Evolutionary conservation across 805 yeast species (phyloP).

Genomic region (Yamadazyma sp.): DNA sequence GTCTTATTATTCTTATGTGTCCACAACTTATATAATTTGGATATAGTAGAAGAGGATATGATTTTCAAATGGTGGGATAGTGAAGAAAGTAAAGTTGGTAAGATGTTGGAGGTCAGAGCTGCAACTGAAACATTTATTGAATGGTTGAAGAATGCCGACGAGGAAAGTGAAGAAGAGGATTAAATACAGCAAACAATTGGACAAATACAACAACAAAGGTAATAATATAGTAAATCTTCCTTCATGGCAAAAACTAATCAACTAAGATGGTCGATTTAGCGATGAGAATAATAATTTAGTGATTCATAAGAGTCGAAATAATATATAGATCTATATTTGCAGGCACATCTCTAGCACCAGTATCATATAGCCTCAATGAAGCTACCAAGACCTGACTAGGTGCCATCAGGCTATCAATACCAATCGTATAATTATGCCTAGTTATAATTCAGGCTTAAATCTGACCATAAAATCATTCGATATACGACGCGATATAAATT

Average conservation of each 20-base stretch:
- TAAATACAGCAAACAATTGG: neutral
- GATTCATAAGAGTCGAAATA: too few relatives aligned
- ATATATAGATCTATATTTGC: too few relatives aligned
- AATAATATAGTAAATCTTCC: too few relatives aligned
- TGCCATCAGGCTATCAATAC: too few relatives aligned
- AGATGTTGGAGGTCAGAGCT: slow-evolving; percentile 46
- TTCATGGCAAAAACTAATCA: too few relatives aligned
- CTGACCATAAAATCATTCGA: slow-evolving; percentile 3
- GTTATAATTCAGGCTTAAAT: too few relatives aligned
- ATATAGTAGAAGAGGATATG: slow-evolving; percentile 77
- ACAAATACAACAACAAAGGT: slow-evolving; percentile 9
- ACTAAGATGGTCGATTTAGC: too few relatives aligned
- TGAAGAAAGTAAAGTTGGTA: slow-evolving; percentile 29
- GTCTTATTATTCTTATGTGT: slow-evolving; percentile 51
- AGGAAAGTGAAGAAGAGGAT: slow-evolving; percentile 26
- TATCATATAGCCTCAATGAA: too few relatives aligned
- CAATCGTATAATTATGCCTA: too few relatives aligned
- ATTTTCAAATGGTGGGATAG: slow-evolving; percentile 81
- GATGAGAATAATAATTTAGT: too few relatives aligned
- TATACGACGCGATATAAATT: slow-evolving; percentile 6
- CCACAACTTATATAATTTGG: slow-evolving; percentile 72
- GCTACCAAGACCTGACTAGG: too few relatives aligned
- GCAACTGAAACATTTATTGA: slow-evolving; percentile 73
- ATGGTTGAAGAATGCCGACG: slow-evolving; percentile 84
- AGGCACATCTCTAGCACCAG: too few relatives aligned